These are phyloP conservation scores for Nasturtium officinale DNA, from an alignment of 345 rosid genomes.

Conservation along the genomic window DNA sequence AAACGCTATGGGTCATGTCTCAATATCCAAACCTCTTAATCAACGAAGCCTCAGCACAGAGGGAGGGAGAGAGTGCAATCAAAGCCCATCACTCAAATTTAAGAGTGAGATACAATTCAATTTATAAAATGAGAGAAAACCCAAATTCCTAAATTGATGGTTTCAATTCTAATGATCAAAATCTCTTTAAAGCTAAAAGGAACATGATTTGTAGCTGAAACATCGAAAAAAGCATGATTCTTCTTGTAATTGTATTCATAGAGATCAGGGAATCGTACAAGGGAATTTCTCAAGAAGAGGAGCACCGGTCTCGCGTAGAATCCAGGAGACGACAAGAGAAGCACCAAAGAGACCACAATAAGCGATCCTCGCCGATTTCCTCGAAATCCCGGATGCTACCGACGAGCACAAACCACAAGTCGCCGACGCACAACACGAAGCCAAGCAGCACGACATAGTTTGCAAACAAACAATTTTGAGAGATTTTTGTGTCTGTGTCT, in stretches of 20 bases:
- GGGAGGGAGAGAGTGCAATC: neutral
- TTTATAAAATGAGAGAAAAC: neutral
- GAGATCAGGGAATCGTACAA: constrained; percentile 50
- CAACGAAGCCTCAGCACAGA: neutral
- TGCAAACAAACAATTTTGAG: neutral
- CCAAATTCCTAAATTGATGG: constrained; percentile 24
- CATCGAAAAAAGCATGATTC: neutral
- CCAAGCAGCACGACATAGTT: constrained; percentile 67
- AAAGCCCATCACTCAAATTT: neutral
- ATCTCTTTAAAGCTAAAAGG: constrained; percentile 20
- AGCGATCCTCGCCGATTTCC: constrained; percentile 83
- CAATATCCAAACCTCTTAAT: neutral
- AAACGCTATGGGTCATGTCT: neutral
- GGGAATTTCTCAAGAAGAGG: constrained; percentile 79
- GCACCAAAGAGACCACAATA: constrained; percentile 94
- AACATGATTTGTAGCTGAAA: neutral
- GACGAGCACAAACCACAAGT: constrained; percentile 92
- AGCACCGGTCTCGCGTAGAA: constrained; percentile 77
- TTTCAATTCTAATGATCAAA: constrained; percentile 3
- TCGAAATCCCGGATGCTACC: constrained; percentile 81
- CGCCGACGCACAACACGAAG: constrained; percentile 76
- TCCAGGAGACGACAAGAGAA: constrained; percentile 85
- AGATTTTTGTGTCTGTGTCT: neutral
- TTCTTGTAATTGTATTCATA: neutral
- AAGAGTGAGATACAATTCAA: neutral